Conservation (phyloP, 257 asterid genomes). For the Gynochthodes officinalis region DNA sequence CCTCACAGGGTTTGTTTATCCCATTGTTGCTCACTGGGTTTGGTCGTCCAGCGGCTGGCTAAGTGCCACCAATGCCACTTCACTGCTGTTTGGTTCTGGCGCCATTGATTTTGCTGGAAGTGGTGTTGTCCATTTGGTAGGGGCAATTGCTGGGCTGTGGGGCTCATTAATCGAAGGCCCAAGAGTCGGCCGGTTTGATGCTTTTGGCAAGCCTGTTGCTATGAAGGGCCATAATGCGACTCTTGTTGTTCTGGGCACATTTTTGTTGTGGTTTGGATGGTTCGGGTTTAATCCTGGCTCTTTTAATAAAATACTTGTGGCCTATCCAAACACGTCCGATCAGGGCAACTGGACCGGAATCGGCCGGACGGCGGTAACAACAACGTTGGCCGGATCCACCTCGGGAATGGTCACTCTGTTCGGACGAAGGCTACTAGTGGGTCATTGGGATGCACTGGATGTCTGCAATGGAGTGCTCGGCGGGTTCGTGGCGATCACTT, state of each 20-base stretch:
- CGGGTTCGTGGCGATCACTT: constrained; percentile 62
- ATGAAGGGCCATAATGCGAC: constrained; percentile 58
- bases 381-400: constrained; percentile 51
- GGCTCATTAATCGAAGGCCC: constrained; percentile 55
- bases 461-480: constrained; percentile 67
- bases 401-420: constrained; percentile 50
- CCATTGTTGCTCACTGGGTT: constrained; percentile 58
- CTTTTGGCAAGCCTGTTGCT: constrained; percentile 36
- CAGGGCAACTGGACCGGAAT: constrained; percentile 52
- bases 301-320: constrained; percentile 39
- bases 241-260: constrained; percentile 51
- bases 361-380: constrained; percentile 49
- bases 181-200: constrained; percentile 52
- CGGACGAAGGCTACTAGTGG: constrained; percentile 40
- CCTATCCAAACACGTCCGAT: constrained; percentile 29
- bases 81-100: constrained; percentile 44
- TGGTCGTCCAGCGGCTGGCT: constrained; percentile 60
- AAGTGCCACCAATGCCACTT: constrained; percentile 23
- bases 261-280: constrained; percentile 61
- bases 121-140: constrained; percentile 56
- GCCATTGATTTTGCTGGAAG: constrained; percentile 60
- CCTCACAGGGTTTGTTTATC: constrained; percentile 60
- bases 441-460: constrained; percentile 59
- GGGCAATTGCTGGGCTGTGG: constrained; percentile 59
- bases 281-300: constrained; percentile 62